These are phyloP conservation scores for Pittosporum tobira DNA, from an alignment of 129 eudicot species.

Conservation along the genomic window DNA sequence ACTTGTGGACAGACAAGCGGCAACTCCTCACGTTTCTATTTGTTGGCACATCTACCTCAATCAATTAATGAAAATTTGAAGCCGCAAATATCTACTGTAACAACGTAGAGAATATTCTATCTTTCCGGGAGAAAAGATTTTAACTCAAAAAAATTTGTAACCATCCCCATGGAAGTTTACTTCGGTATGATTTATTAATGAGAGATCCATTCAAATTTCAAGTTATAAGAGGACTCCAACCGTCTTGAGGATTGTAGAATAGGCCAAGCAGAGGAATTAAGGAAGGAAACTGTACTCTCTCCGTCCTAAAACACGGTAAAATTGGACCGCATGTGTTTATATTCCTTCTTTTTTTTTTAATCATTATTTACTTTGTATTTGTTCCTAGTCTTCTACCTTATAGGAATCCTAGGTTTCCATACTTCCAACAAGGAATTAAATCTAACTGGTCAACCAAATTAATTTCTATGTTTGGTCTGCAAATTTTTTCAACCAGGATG, in stretches of 20 bases:
- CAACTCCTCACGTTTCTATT: neutral
- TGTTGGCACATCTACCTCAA: constrained; percentile 10
- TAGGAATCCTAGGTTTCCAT: neutral
- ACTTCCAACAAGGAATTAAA: neutral
- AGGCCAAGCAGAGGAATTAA: no score
- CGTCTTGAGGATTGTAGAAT: neutral
- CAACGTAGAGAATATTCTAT: constrained; percentile 2
- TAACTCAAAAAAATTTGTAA: neutral
- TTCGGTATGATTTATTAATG: no score
- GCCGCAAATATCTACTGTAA: neutral
- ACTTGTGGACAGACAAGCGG: neutral
- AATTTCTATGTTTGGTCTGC: no score
- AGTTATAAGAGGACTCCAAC: neutral
- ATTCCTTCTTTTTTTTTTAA: neutral
- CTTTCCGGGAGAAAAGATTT: no score
- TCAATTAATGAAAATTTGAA: neutral
- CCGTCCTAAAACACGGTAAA: no score
- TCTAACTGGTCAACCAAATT: neutral
- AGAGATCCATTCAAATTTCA: neutral
- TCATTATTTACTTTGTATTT: neutral
- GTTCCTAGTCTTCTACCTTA: neutral
- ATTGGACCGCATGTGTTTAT: neutral
- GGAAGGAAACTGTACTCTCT: no score
- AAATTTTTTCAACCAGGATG: neutral
- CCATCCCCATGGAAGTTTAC: neutral